phyloP scores from a whole-genome alignment of 2,329 filamentous ascomycete genomes.

The Pseudogymnoascus sp. region DNA sequence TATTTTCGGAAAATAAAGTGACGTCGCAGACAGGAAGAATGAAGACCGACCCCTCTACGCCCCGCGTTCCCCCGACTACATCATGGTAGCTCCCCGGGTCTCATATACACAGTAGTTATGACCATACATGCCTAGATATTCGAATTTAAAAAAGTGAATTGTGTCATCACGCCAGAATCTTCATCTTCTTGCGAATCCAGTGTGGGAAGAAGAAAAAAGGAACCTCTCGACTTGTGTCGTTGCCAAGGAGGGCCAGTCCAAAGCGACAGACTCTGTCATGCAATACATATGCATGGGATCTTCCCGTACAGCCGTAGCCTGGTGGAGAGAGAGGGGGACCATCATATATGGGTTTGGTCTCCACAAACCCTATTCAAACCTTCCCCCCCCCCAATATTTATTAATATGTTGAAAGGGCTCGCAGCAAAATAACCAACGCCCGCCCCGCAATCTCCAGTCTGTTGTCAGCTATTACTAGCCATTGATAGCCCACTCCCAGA shows the following conservation, averaged over 20 bases:
- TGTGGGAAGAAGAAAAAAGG: background rate
- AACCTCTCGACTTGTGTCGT: background rate
- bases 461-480: constrained; percentile 7
- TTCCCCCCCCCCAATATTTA: constrained; percentile 6
- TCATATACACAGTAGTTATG: background rate
- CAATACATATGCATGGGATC: constrained; percentile 10
- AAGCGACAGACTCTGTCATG: background rate
- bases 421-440: background rate
- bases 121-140: background rate
- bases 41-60: background rate
- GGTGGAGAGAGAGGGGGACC: constrained; percentile 8
- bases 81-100: background rate
- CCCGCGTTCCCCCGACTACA: background rate
- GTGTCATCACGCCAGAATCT: background rate
- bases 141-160: background rate
- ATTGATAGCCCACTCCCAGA: constrained; percentile 3
- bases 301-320: constrained; percentile 9
- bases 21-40: background rate
- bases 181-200: background rate
- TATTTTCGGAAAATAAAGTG: background rate
- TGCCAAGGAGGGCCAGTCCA: constrained; percentile 5
- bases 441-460: constrained; percentile 7
- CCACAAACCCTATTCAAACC: constrained; percentile 10
- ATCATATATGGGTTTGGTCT: constrained; percentile 10
- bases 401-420: constrained; percentile 9